phyloP scores from a whole-genome alignment of 2,329 filamentous ascomycete species.

The Paecilomyces sp. region DNA sequence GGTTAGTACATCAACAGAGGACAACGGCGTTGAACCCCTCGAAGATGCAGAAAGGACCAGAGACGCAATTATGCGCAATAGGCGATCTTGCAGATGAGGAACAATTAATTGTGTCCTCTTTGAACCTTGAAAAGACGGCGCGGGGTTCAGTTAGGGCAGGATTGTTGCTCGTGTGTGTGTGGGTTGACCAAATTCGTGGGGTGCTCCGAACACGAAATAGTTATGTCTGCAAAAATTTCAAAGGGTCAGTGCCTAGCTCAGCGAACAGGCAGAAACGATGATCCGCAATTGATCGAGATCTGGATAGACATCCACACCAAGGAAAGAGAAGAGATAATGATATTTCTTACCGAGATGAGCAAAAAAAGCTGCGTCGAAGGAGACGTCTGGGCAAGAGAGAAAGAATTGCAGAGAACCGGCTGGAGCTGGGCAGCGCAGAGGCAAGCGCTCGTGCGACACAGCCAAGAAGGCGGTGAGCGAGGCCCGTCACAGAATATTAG shows the following conservation, averaged over 20 bases:
- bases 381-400: not conserved
- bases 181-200: not conserved
- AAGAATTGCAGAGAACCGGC: not conserved
- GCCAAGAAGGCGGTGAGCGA: not conserved
- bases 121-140: not conserved
- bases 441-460: not conserved
- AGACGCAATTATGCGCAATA: not conserved
- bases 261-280: not conserved
- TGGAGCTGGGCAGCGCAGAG: not conserved
- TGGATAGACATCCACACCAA: not conserved
- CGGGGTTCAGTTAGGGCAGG: not conserved
- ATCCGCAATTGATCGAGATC: not conserved
- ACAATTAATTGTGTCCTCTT: not conserved
- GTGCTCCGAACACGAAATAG: not conserved
- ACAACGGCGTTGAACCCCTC: not conserved
- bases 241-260: not conserved
- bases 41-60: not conserved
- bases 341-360: not conserved
- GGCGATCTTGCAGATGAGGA: not conserved
- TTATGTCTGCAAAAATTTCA: not conserved
- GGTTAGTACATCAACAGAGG: constrained; percentile 24
- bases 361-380: not conserved
- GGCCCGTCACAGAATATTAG: no score
- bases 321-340: not conserved
- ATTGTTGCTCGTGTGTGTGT: not conserved